Conservation (phyloP, 352 stramenopile species). For the Aphanomyces astaci region DNA sequence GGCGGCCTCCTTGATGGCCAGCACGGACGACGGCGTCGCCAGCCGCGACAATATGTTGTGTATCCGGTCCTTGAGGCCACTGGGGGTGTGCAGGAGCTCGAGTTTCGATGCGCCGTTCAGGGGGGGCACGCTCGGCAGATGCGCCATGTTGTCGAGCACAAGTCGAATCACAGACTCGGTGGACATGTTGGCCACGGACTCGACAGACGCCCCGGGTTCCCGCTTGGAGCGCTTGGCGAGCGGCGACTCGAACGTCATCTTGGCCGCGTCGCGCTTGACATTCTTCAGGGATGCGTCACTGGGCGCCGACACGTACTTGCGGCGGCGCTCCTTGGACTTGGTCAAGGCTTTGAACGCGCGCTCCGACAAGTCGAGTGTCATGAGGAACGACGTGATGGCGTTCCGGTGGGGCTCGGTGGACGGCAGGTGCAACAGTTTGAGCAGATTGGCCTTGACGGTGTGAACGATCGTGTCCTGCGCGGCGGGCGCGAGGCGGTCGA, state of each 20-base stretch:
- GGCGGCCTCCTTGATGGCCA: constrained; percentile 34
- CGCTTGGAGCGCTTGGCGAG: constrained; percentile 18
- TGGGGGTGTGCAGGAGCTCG: constrained; percentile 57
- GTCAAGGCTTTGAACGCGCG: constrained; percentile 68
- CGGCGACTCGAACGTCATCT: constrained; percentile 9
- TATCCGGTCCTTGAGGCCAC: constrained; percentile 66
- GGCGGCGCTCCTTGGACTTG: constrained; percentile 68
- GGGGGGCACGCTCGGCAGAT: constrained; percentile 43
- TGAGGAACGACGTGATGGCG: constrained; percentile 66
- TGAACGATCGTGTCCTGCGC: constrained; percentile 33
- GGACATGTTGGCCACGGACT: constrained; percentile 70
- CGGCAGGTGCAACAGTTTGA: constrained; percentile 63
- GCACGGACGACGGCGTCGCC: constrained; percentile 67
- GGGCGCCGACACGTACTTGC: constrained; percentile 63
- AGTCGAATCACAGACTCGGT: constrained; percentile 60
- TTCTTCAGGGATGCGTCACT: constrained; percentile 64
- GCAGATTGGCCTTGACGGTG: constrained; percentile 56
- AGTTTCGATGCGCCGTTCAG: constrained; percentile 31
- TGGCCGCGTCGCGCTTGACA: constrained; percentile 42
- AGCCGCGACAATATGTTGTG: constrained; percentile 42
- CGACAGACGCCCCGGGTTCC: constrained; percentile 24
- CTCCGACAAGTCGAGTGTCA: constrained; percentile 56
- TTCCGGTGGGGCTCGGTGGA: constrained; percentile 48
- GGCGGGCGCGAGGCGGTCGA: neutral
- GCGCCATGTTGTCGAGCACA: constrained; percentile 57